A percentile compares a stretch with the other conserved stretches of the same genome.
phyloP scores from a whole-genome alignment of 1,139 yeast genomes.

The Debaryomycetaceae sp. region DNA sequence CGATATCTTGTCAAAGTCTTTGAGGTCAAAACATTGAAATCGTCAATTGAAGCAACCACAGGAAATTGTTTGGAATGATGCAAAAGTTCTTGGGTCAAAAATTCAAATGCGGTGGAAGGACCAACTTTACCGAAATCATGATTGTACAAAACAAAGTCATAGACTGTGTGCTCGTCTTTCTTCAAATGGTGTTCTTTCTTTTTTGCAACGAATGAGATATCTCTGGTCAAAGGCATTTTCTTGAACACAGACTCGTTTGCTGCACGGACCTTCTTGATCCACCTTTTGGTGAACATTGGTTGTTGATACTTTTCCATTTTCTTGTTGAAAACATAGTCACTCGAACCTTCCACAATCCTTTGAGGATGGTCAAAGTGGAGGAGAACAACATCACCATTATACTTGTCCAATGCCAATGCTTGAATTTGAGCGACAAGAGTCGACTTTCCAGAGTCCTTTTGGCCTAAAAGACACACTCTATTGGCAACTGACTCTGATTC shows the following conservation, averaged over 20 bases:
- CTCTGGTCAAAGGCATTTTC: slow-evolving; percentile 48
- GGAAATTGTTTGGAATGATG: slow-evolving; percentile 48
- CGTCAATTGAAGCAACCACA: slow-evolving; percentile 70
- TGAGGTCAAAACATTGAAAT: slow-evolving; percentile 64
- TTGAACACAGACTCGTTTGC: slow-evolving; percentile 54
- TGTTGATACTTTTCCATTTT: slow-evolving; percentile 57
- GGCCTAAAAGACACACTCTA: slow-evolving; percentile 63
- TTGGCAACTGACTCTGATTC: slow-evolving; percentile 28
- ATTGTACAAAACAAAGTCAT: slow-evolving; percentile 34
- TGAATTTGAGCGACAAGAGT: slow-evolving; percentile 71
- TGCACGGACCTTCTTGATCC: slow-evolving; percentile 54
- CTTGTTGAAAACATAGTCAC: slow-evolving; percentile 60
- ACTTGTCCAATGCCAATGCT: slow-evolving; percentile 48
- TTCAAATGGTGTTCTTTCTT: slow-evolving; percentile 33
- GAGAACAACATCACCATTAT: slow-evolving; percentile 48
- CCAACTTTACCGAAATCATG: slow-evolving; percentile 39
- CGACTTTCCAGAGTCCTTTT: slow-evolving; percentile 78
- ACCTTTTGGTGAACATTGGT: slow-evolving; percentile 71
- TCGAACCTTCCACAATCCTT: slow-evolving; percentile 64
- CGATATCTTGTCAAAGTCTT: slow-evolving; percentile 59
- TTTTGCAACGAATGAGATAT: slow-evolving; percentile 32
- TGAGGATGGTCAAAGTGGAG: slow-evolving; percentile 67
- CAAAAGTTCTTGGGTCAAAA: slow-evolving; percentile 53
- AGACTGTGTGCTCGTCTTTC: slow-evolving; percentile 43
- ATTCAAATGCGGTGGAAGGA: slow-evolving; percentile 43